Conservation (phyloP, 140 eudicot genomes). For the Senecio squalidus region DNA sequence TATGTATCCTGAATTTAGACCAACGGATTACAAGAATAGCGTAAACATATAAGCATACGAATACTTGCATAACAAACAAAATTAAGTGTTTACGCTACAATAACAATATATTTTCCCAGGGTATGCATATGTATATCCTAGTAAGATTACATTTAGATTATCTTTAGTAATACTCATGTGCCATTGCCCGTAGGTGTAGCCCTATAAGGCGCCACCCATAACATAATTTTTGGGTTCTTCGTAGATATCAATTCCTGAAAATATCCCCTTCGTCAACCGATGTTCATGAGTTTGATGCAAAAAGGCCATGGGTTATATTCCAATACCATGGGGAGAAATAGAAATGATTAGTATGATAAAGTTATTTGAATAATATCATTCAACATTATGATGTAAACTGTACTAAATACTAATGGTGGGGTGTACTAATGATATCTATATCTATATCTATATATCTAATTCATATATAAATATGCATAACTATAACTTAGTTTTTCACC, state of each 20-base stretch:
- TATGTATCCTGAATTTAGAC: background rate
- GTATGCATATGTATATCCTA: background rate
- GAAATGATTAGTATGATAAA: slow-evolving; percentile 20
- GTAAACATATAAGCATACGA: no score
- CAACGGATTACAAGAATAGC: background rate
- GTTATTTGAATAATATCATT: slow-evolving; percentile 17
- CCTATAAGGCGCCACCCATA: background rate
- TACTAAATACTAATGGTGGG: slow-evolving; percentile 37
- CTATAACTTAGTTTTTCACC: slow-evolving; percentile 18
- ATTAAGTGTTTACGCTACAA: background rate
- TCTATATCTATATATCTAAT: slow-evolving; percentile 7
- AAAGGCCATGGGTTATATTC: slow-evolving; percentile 15
- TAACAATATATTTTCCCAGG: background rate
- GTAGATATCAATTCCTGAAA: no score
- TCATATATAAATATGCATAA: slow-evolving; percentile 18
- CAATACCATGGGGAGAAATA: slow-evolving; percentile 3
- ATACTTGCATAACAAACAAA: background rate
- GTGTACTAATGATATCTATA: slow-evolving; percentile 20
- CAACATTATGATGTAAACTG: slow-evolving; percentile 22
- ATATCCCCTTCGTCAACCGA: no score
- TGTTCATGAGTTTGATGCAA: slow-evolving; percentile 13
- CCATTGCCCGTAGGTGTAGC: background rate
- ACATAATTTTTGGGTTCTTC: no score
- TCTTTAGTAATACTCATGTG: no score
- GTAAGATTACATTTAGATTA: background rate